Evolutionary conservation across 345 rosid species (phyloP), one percentile per base, ranked within the genome.

Genomic region (Carallia pectinifolia): DNA sequence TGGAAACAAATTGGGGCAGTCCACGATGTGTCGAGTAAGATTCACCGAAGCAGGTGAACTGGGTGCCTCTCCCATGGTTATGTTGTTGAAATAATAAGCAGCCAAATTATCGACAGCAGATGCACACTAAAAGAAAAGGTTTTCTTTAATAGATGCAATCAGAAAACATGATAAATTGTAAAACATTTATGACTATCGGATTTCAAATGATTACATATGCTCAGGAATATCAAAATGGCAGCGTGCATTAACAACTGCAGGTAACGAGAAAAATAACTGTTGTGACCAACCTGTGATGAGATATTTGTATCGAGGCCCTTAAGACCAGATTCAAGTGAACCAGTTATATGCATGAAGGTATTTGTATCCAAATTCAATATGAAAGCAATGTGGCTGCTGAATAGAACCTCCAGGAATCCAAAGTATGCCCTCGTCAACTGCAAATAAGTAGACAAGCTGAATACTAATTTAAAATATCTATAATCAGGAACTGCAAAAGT

Each of bases 351-450:
- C 92, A 81, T 85, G 75, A 96, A 96, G 73, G 98, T 89, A 71
- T 86, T 85, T 16, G 94, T 82, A 77, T 90, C 93, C 72, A 92
- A 82, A 84, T 89, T 96, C 82, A 96, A 70, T 61, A 96, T 71
- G 71, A 92, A 88, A 72, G 64, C 66, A 7, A 96, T 83, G 80
- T 96, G 99, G 77, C 87, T 82, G 69, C 84, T 82, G 83, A 88
- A 90, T 61, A 96, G 83, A 74, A 88, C 96, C 83, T 96, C 99
- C 80, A 96, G 73, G 84, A 96, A 90, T 36, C 92, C 89, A 78
- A 92, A 92, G 86, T 96, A 96, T 54, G 99, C 97, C 88, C 85
- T 96, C 54, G 94, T 89, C 69, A 96, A 80, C 99, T 96, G 97
- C 82, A 85, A 80, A 79, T 1, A 29, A 53, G 67, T 61, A 31